Evolutionary conservation across 2,329 filamentous ascomycete genomes (phyloP).

Genomic region (Aspergillus sp.): DNA sequence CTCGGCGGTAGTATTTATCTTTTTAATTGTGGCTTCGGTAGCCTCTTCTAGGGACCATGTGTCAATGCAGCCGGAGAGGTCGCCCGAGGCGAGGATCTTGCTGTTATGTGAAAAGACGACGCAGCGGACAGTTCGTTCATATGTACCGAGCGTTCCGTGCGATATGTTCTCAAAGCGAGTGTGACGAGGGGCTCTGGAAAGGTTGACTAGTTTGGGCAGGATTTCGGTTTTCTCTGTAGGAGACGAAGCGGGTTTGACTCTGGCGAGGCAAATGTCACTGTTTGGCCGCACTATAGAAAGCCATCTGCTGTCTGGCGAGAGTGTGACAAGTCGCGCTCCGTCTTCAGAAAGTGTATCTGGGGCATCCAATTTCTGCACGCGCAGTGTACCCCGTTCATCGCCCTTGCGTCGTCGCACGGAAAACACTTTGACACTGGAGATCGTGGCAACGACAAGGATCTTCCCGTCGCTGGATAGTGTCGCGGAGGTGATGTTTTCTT

Average conservation of each 20-base stretch:
- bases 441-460: constrained; percentile 76
- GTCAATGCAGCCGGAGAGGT: constrained; percentile 84
- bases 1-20: constrained; percentile 50
- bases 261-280: constrained; percentile 60
- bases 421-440: constrained; percentile 77
- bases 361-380: constrained; percentile 71
- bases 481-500: constrained; percentile 80
- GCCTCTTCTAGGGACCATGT: constrained; percentile 74
- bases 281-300: constrained; percentile 61
- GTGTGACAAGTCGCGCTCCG: constrained; percentile 69
- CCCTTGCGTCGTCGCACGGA: constrained; percentile 61
- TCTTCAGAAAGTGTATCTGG: constrained; percentile 59
- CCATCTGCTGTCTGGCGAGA: constrained; percentile 55
- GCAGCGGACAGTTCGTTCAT: constrained; percentile 76
- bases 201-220: constrained; percentile 49
- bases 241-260: constrained; percentile 48
- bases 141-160: constrained; percentile 73
- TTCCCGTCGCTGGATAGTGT: constrained; percentile 72
- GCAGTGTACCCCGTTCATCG: constrained; percentile 63
- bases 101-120: constrained; percentile 80
- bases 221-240: constrained; percentile 49
- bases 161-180: constrained; percentile 50
- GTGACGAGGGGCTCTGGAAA: constrained; percentile 44
- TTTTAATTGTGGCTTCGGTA: constrained; percentile 47
- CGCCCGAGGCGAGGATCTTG: constrained; percentile 75